Evolutionary conservation across 176 grass and related monocot genomes (phyloP), one percentile per base, ranked within the genome.

Genomic region (Hordeum marinum): DNA sequence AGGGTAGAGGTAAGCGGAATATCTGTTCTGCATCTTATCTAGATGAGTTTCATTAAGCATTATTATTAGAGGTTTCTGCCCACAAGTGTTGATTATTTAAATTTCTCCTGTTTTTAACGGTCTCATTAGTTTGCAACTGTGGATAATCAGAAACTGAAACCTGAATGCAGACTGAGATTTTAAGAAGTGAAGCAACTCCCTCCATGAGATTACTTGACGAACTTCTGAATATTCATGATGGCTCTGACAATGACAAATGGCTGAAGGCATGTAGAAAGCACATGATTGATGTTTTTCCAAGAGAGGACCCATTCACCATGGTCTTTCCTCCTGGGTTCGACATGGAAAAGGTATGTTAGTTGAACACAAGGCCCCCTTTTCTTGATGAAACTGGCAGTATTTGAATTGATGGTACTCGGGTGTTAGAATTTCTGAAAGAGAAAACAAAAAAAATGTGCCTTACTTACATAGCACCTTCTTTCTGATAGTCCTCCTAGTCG

Each of bases 131-230:
- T 29, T 79, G 31, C 39, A 59, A 86, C 74, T 63, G 6, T 63
- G 6, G 25, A 65, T 85, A 72, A 72, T 82, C 27, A 14, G 57
- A 72, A 85, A 78, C 21, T 31, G 41, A 60, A 89, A 82, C 55
- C 17, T 89, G 31, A 82, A 88, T 72, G 23, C 68, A 98, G 95
- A 87, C 80, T 25, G 95, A 98, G 86, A 98, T 98, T 80, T 87
- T 98, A 77, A 98, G 90, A 88, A 92, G 93, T 58, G 89, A 95
- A 82, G 90, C 93, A 83, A 92, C 91, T 90, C 93, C 95, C 80
- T 74, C 93, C 64, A 98, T 98, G 95, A 83, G 83, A 77, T 86
- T 98, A 82, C 87, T 98, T 42, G 93, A 98, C 80, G 91, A 98
- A 50, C 93, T 98, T 70, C 75, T 98, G 80, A 94, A 95, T 83